Evolutionary conservation across 495 filamentous ascomycete genomes (phyloP), one percentile per base, ranked within the genome.

Genomic region (Penicillium egyptiacum): DNA sequence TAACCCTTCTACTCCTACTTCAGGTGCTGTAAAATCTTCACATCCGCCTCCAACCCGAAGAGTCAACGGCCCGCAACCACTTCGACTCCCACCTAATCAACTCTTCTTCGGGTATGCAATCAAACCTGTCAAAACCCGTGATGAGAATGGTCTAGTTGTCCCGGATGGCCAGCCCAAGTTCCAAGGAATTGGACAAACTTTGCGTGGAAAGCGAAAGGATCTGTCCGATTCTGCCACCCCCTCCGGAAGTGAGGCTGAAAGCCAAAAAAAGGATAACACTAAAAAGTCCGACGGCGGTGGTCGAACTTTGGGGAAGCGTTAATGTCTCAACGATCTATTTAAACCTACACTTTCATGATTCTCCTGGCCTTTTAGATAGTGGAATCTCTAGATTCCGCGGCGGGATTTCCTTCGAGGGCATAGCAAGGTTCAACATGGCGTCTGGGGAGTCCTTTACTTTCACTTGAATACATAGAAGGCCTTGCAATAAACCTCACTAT

Each of bases 61-160:
- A 45, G 86, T 75, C 17, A 92, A 94, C 64, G 87, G 92, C 3
- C 92, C 93, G 0, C 88, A 93, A 65, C 94, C 94, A 3, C 79
- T 98, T 9, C 83, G 94, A 20, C 73, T 98, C 49, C 85, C 91
- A 2, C 88, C 87, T 0, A 92, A 93, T 55, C 93, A 96, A 66
- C 77, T 98, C 7, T 98, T 98, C 76, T 94, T 98, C 60, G 94
- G 94, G 11, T 98, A 98, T 64, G 86, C 94, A 57, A 81, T 96
- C 69, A 93, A 88, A 65, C 92, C 92, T 0, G 81, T 92, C 19
- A 90, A 88, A 77, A 90, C 90, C 41, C 86, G 86, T 20, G 89
- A 85, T 26, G 89, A 90, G 55, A 82, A 87, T 50, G 87, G 83
- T 20, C 76, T 79, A 52, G 79, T 64, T 9, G 60, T 74, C 28